phyloP scores from a whole-genome alignment of 1,284 basidiomycete genomes.

The Cutaneotrichosporon arboriforme region DNA sequence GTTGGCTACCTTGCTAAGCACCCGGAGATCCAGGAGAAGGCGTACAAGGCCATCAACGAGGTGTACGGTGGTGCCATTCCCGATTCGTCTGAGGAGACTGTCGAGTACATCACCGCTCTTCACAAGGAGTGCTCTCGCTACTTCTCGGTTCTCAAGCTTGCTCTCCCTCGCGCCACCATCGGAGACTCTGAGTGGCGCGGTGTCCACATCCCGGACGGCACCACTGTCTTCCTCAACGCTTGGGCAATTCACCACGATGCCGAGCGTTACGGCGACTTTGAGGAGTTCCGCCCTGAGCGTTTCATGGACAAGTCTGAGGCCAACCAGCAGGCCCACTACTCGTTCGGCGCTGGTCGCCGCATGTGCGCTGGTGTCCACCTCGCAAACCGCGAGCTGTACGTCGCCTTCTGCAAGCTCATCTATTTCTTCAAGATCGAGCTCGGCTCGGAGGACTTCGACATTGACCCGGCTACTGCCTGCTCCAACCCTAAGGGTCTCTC shows the following conservation, averaged over 20 bases:
- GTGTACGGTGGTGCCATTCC: conserved; percentile 11
- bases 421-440: conserved; percentile 19
- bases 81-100: conserved; percentile 14
- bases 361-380: conserved; percentile 22
- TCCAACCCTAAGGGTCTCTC: conserved; percentile 10
- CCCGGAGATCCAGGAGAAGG: conserved; percentile 18
- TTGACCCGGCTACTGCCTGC: conserved; percentile 15
- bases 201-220: conserved; percentile 30
- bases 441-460: conserved; percentile 14
- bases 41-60: conserved; percentile 12
- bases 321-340: conserved; percentile 16
- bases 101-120: conserved; percentile 16
- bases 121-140: conserved; percentile 17
- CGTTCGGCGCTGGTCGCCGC: conserved; percentile 20
- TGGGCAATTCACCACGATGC: conserved; percentile 34
- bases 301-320: conserved; percentile 12
- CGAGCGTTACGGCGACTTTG: conserved; percentile 15
- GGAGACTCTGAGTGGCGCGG: conserved; percentile 26
- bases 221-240: conserved; percentile 38
- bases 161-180: conserved; percentile 17
- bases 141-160: conserved; percentile 21
- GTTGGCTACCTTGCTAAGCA: conserved; percentile 20
- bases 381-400: conserved; percentile 21
- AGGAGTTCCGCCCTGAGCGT: conserved; percentile 20
- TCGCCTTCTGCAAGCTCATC: conserved; percentile 18